Percentiles rank a stretch among this genome's conserved stretches.
Conservation (phyloP, 2,329 filamentous ascomycete species). For the Epichloe coenophiala region DNA sequence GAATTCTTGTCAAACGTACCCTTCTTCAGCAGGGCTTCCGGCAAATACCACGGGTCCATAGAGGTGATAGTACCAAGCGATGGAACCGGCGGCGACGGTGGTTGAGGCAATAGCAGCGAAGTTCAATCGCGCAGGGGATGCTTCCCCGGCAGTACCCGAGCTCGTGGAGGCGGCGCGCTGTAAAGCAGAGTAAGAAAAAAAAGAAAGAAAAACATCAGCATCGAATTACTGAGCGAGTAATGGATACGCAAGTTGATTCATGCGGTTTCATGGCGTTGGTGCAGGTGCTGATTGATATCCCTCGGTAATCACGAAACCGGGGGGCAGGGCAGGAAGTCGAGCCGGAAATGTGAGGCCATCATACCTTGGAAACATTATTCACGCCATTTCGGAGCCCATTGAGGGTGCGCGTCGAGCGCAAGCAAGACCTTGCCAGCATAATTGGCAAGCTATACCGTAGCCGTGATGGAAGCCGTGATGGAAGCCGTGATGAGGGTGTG, state of each 20-base stretch:
- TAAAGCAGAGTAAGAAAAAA: constrained; percentile 5
- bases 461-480: constrained; percentile 23
- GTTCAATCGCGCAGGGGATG: constrained; percentile 70
- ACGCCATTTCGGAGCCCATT: constrained; percentile 63
- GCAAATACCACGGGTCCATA: constrained; percentile 82
- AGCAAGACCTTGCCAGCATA: constrained; percentile 88
- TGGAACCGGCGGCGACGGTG: constrained; percentile 71
- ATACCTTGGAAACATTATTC: constrained; percentile 61
- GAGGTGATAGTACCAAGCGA: constrained; percentile 95
- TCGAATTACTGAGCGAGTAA: constrained; percentile 10
- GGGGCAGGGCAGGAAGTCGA: background rate
- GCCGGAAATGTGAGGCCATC: constrained; percentile 23
- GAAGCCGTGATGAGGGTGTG: constrained; percentile 22
- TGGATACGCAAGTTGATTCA: constrained; percentile 16
- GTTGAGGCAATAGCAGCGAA: constrained; percentile 78
- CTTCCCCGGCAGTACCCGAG: constrained; percentile 57
- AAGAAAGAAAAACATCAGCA: constrained; percentile 25
- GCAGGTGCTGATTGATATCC: constrained; percentile 14
- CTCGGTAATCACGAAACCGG: constrained; percentile 12
- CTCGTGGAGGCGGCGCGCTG: constrained; percentile 60
- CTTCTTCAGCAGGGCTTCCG: constrained; percentile 90
- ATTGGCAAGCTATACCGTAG: constrained; percentile 35
- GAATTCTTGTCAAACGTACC: constrained; percentile 50
- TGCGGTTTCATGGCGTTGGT: constrained; percentile 11
- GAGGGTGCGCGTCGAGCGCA: constrained; percentile 79